Evolutionary conservation across 2,329 filamentous ascomycete species (phyloP), one percentile per base, ranked within the genome.

Genomic region (Tolypocladium cylindrosporum): DNA sequence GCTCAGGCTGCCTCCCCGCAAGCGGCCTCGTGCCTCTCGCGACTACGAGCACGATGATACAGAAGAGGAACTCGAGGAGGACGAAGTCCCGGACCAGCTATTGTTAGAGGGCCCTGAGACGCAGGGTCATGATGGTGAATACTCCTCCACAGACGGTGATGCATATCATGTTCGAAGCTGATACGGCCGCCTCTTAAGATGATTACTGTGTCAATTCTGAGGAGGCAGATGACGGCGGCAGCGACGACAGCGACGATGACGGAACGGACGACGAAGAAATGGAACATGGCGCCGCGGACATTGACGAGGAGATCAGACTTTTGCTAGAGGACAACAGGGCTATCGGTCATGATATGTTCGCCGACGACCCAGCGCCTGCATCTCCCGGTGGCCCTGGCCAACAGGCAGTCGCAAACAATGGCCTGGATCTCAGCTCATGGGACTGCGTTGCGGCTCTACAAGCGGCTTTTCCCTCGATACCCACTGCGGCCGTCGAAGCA

Each of bases 1-100:
- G 0, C 75, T 95, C 43, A 75, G 79, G 14, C 89, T 95, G 19
- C 89, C 89, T 0, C 86, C 91, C 1, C 80, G 86, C 61, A 95
- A 94, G 69, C 81, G 82, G 64, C 80, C 79, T 41, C 78, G 84
- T 64, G 64, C 87, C 63, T 69, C 70, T 13, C 74, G 77, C 57
- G 65, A 71, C 11, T 69, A 72, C 24, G 65, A 72, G 24, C 63
- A 71, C 2, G 71, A 72, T 11, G 73, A 77, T n/a, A 75, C 75
- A 5, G 74, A 76, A n/a, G 70, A 72, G 1, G 62, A 74, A 4
- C 63, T 71, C 19, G 69, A 74, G 57, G 66, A 69, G 40, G 65
- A 72, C 9, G 69, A 72, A 60, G 58, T 60, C 1, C 57, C 57
- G 6, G 45, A 62, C 34, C 61, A 67, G 58, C 65, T 71, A 24